Percentiles rank a stretch among this genome's conserved stretches.
These are phyloP conservation scores for Kwoniella bestiolae DNA, from an alignment of 768 basidiomycete species.

Conservation along the genomic window DNA sequence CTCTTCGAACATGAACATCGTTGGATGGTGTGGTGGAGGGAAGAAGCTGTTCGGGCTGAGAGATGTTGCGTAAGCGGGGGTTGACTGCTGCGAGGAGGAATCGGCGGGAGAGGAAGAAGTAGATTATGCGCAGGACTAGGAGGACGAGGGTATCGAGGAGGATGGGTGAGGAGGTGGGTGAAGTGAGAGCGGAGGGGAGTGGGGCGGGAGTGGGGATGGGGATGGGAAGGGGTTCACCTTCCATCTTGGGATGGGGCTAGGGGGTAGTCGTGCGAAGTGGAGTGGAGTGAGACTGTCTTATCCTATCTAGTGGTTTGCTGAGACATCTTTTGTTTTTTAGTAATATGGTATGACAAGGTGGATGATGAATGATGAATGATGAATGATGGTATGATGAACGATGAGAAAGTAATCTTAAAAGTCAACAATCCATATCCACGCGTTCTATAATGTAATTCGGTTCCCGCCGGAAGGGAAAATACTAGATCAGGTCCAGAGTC, in stretches of 20 bases:
- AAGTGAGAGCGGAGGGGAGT: background rate
- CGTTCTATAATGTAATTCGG: too few relatives aligned
- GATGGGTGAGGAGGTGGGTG: conserved; percentile 32
- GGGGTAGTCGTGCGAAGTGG: too few relatives aligned
- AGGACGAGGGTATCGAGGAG: conserved; percentile 48
- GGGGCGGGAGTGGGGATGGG: background rate
- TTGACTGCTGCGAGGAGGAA: conserved; percentile 49
- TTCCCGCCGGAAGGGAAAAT: too few relatives aligned
- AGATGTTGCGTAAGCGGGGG: conserved; percentile 50
- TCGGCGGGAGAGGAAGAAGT: conserved; percentile 45
- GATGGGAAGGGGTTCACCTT: background rate
- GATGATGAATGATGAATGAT: background rate
- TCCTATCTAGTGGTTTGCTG: background rate
- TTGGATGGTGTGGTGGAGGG: conserved; percentile 7
- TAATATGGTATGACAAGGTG: background rate
- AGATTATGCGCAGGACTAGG: conserved; percentile 38
- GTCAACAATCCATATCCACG: too few relatives aligned
- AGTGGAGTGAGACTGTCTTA: background rate
- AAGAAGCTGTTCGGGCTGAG: conserved; percentile 32
- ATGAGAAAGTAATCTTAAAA: too few relatives aligned
- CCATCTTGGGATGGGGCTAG: background rate
- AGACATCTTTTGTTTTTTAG: background rate
- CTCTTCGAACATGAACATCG: background rate
- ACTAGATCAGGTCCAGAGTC: too few relatives aligned
- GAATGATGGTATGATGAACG: too few relatives aligned